Evolutionary conservation across 768 basidiomycete species (phyloP).

Genomic region (Boletus sp.): DNA sequence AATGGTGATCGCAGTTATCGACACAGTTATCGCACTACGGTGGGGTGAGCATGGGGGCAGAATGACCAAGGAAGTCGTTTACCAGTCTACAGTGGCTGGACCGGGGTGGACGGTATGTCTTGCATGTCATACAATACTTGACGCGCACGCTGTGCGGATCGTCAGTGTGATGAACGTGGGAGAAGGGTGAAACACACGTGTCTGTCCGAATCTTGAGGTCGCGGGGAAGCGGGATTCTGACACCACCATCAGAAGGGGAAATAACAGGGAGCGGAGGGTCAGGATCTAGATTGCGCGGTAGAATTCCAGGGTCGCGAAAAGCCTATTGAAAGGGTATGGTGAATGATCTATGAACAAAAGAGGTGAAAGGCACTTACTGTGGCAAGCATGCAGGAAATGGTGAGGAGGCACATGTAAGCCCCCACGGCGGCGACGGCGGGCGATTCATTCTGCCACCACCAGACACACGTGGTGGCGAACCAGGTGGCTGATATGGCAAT

Average conservation of each 20-base stretch:
- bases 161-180: background rate
- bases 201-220: conserved; percentile 79
- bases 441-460: conserved; percentile 84
- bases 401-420: conserved; percentile 61
- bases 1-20: conserved; percentile 92
- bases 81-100: conserved; percentile 97
- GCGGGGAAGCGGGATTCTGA: conserved; percentile 69
- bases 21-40: conserved; percentile 94
- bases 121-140: conserved; percentile 93
- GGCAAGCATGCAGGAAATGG: conserved; percentile 71
- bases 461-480: conserved; percentile 86
- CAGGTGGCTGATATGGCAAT: conserved; percentile 74
- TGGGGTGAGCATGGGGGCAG: background rate
- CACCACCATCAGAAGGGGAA: conserved; percentile 61
- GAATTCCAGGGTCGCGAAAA: conserved; percentile 80
- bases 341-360: background rate
- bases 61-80: conserved; percentile 9
- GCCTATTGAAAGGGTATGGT: conserved; percentile 44
- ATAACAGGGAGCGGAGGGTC: conserved; percentile 73
- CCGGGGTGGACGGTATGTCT: conserved; percentile 88
- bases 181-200: conserved; percentile 49
- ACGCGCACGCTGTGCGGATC: conserved; percentile 64
- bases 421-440: conserved; percentile 68
- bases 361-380: conserved; percentile 50
- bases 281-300: conserved; percentile 84